Evolutionary conservation across 441 rosid genomes (phyloP).

Genomic region (Erodium trifolium): DNA sequence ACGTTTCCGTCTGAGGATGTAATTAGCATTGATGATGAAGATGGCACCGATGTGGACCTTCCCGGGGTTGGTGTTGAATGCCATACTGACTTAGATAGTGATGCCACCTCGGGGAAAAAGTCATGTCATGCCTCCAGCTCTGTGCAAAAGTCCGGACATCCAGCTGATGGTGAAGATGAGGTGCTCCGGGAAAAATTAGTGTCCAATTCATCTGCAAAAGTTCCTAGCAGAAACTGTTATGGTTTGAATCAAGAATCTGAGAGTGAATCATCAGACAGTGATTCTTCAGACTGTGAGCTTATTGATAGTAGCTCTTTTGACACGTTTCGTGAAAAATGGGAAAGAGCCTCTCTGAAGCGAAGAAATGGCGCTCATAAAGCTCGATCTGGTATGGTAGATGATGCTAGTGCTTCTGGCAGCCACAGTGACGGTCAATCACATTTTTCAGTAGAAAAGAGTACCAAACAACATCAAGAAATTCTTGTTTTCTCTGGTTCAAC

Average conservation of each 20-base stretch:
- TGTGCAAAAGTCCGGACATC: not conserved
- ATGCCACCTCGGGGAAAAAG: constrained; percentile 1
- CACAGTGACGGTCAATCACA: not conserved
- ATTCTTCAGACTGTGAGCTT: not conserved
- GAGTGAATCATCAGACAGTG: not conserved
- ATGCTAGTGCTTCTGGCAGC: constrained; percentile 1
- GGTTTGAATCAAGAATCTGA: not conserved
- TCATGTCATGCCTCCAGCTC: not conserved
- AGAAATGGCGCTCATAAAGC: constrained; percentile 2
- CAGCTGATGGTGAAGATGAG: not conserved
- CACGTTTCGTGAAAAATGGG: not conserved
- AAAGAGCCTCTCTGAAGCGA: not conserved
- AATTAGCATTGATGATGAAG: constrained; percentile 1
- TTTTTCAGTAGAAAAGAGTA: not conserved
- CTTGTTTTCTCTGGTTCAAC: not conserved
- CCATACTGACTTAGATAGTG: not conserved
- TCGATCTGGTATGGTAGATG: not conserved
- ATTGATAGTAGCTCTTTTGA: not conserved
- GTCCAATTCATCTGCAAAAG: not conserved
- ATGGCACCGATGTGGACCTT: not conserved
- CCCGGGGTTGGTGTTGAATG: not conserved
- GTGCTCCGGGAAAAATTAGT: not conserved
- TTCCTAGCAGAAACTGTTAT: not conserved
- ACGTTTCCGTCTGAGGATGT: not conserved
- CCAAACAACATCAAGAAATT: not conserved